A percentile compares a stretch with the other conserved stretches of the same genome.
These are phyloP conservation scores for Pisolithus marmoratus DNA, from an alignment of 768 basidiomycete genomes.

Conservation along the genomic window DNA sequence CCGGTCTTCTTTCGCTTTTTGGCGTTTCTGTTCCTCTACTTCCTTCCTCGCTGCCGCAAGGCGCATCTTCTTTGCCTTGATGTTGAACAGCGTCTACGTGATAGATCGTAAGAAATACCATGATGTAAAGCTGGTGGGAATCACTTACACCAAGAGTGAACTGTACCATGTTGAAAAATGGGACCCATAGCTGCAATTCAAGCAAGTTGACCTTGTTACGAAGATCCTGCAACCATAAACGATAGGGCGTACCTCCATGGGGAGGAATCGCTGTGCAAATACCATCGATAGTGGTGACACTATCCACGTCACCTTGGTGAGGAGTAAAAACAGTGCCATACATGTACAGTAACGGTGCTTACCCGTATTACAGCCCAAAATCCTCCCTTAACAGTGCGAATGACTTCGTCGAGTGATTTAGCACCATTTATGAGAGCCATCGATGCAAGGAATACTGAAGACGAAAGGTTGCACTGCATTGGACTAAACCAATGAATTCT, in stretches of 20 bases:
- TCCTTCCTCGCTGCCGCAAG: constrained; percentile 52
- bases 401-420: constrained; percentile 54
- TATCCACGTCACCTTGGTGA: constrained; percentile 66
- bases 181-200: constrained; percentile 66
- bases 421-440: constrained; percentile 86
- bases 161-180: constrained; percentile 77
- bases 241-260: constrained; percentile 53
- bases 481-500: neutral
- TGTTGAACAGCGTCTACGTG: constrained; percentile 65
- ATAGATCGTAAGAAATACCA: neutral
- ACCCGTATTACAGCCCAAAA: constrained; percentile 74
- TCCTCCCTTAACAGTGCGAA: constrained; percentile 62
- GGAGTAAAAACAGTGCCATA: constrained; percentile 1
- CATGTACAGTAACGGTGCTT: constrained; percentile 13
- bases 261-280: constrained; percentile 74
- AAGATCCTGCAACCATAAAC: neutral
- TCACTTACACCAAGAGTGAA: constrained; percentile 67
- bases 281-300: constrained; percentile 69
- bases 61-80: constrained; percentile 59
- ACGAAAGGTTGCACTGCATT: neutral
- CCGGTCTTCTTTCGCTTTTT: constrained; percentile 13
- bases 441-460: constrained; percentile 62
- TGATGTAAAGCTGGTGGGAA: constrained; percentile 1
- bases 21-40: constrained; percentile 30
- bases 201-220: constrained; percentile 3